Evolutionary conservation across 805 yeast genomes (phyloP).

Genomic region (Candida khao-thaluensis): DNA sequence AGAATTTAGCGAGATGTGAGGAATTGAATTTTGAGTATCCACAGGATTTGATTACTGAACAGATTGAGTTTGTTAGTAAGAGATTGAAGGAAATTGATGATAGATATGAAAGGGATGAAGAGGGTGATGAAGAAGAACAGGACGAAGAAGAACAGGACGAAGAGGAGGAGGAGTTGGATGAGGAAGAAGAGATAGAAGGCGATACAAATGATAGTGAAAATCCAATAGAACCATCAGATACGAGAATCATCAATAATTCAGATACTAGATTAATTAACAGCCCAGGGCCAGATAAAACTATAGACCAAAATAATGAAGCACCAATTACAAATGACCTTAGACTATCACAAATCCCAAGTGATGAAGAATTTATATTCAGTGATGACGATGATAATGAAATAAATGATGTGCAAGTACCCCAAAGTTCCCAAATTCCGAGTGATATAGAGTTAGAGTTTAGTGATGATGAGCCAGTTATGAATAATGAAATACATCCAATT

Average conservation of each 20-base stretch:
- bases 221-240: neutral
- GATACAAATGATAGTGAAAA: neutral
- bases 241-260: neutral
- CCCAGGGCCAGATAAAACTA: neutral
- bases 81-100: constrained; percentile 10
- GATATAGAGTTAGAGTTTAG: constrained; percentile 11
- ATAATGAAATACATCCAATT: neutral
- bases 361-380: constrained; percentile 6
- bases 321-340: neutral
- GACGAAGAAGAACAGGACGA: neutral
- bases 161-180: constrained; percentile 4
- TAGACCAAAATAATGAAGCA: neutral
- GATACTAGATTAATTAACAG: neutral
- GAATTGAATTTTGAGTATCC: constrained; percentile 26
- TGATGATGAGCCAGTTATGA: neutral
- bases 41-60: constrained; percentile 16
- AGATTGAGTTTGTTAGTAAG: constrained; percentile 2
- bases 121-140: neutral
- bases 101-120: constrained; percentile 3
- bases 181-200: constrained; percentile 2
- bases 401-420: constrained; percentile 2
- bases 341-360: constrained; percentile 7
- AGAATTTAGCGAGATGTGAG: constrained; percentile 23
- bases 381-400: constrained; percentile 1
- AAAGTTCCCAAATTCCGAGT: constrained; percentile 10